These are phyloP conservation scores for Galium porrigens DNA, from an alignment of 305 asterid species.

Conservation along the genomic window DNA sequence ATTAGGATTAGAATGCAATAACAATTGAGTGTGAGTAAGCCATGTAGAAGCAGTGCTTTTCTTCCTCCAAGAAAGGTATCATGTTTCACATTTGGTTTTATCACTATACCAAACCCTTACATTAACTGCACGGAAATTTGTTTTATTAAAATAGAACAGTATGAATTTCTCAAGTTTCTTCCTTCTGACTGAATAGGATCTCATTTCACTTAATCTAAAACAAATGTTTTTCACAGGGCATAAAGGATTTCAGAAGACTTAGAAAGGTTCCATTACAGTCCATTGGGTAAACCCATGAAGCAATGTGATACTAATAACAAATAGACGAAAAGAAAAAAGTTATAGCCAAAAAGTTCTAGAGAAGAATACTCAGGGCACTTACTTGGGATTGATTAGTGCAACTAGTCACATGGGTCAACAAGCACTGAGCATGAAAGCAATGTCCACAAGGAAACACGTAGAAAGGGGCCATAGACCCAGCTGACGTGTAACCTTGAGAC, in stretches of 20 bases:
- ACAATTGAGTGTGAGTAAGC: no score
- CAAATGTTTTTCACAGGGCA: not conserved
- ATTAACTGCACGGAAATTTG: not conserved
- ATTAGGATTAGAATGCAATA: no score
- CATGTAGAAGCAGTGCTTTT: no score
- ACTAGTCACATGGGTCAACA: constrained; percentile 80
- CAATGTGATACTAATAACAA: not conserved
- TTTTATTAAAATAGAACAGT: not conserved
- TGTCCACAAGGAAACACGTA: constrained; percentile 96
- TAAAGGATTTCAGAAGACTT: not conserved
- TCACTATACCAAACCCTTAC: not conserved
- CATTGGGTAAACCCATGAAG: not conserved
- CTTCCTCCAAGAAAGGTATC: not conserved
- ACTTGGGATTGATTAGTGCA: constrained; percentile 75
- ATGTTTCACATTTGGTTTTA: not conserved
- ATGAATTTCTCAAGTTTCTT: not conserved
- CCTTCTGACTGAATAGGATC: not conserved
- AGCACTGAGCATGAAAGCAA: constrained; percentile 81
- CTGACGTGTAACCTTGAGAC: constrained; percentile 54
- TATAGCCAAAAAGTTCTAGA: not conserved
- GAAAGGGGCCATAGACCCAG: constrained; percentile 90
- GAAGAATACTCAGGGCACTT: constrained; percentile 26
- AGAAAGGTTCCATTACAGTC: not conserved
- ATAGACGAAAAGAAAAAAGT: constrained; percentile 2
- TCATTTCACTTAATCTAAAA: not conserved